Conservation (phyloP, 306 rosid genomes). For the Medicago arabica region DNA sequence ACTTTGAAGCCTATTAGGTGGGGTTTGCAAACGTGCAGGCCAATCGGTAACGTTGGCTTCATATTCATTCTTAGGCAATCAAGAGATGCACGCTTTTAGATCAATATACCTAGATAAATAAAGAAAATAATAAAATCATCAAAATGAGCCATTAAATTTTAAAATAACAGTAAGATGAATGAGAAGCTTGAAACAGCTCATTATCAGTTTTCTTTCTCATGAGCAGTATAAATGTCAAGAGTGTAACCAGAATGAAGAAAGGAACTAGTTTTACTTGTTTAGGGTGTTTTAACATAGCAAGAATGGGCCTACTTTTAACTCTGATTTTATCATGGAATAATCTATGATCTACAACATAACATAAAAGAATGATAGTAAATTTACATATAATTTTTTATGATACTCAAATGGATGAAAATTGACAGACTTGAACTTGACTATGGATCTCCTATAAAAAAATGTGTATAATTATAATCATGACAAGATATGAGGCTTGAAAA, state of each 20-base stretch:
- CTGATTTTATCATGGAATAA: slow-evolving; percentile 26
- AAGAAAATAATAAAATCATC: slow-evolving; percentile 40
- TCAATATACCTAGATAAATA: slow-evolving; percentile 70
- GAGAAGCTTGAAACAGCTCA: slow-evolving; percentile 19
- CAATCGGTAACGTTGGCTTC: slow-evolving; percentile 69
- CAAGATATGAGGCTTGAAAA: slow-evolving; percentile 35
- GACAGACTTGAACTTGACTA: neutral
- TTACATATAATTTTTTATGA: slow-evolving; percentile 16
- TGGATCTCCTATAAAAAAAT: neutral
- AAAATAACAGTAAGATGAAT: slow-evolving; percentile 30
- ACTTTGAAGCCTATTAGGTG: slow-evolving; percentile 87
- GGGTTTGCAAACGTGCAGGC: slow-evolving; percentile 85
- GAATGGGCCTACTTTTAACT: slow-evolving; percentile 24
- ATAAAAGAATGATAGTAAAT: slow-evolving; percentile 20
- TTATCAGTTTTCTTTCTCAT: slow-evolving; percentile 21
- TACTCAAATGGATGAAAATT: slow-evolving; percentile 4
- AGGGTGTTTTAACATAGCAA: slow-evolving; percentile 30
- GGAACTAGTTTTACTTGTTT: slow-evolving; percentile 36
- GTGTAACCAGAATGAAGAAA: slow-evolving; percentile 27
- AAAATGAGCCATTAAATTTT: slow-evolving; percentile 34
- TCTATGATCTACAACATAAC: slow-evolving; percentile 23
- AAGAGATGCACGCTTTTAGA: slow-evolving; percentile 85
- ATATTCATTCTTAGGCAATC: slow-evolving; percentile 71
- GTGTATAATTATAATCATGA: slow-evolving; percentile 29
- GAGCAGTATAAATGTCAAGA: neutral